Percentiles rank a stretch among this genome's conserved stretches.
phyloP scores from a whole-genome alignment of 768 basidiomycete species.

The Termitomyces sp. region DNA sequence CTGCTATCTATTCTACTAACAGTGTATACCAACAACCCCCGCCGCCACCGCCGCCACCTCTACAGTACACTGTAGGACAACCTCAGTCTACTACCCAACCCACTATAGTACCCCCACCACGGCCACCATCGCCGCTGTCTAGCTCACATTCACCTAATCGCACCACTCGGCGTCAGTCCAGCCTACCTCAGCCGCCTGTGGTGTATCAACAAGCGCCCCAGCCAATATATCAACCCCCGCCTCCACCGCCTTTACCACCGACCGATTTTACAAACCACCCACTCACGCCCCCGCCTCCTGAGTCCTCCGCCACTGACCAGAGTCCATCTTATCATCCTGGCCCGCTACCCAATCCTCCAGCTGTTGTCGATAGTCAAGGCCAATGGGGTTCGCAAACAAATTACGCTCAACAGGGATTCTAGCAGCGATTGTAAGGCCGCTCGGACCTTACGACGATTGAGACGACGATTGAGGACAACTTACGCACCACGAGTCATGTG shows the following conservation, averaged over 20 bases:
- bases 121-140: constrained; percentile 24
- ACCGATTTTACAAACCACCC: constrained; percentile 27
- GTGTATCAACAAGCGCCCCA: constrained; percentile 35
- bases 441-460: no score
- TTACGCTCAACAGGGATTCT: constrained; percentile 31
- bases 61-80: constrained; percentile 22
- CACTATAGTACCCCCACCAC: no score
- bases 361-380: constrained; percentile 29
- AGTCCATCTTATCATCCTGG: constrained; percentile 33
- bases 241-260: constrained; percentile 39
- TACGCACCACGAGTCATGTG: no score
- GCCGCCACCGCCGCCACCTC: constrained; percentile 32
- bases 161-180: constrained; percentile 39
- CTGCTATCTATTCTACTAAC: constrained; percentile 24
- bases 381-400: constrained; percentile 32
- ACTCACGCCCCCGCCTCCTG: constrained; percentile 36
- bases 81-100: constrained; percentile 23
- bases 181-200: constrained; percentile 51
- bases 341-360: constrained; percentile 41
- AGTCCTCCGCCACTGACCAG: constrained; percentile 17
- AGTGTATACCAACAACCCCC: constrained; percentile 32
- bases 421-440: no score
- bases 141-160: constrained; percentile 29
- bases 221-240: constrained; percentile 29
- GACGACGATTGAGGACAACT: no score